Conservation (phyloP, 768 basidiomycete genomes). For the Mycena haematopus region DNA sequence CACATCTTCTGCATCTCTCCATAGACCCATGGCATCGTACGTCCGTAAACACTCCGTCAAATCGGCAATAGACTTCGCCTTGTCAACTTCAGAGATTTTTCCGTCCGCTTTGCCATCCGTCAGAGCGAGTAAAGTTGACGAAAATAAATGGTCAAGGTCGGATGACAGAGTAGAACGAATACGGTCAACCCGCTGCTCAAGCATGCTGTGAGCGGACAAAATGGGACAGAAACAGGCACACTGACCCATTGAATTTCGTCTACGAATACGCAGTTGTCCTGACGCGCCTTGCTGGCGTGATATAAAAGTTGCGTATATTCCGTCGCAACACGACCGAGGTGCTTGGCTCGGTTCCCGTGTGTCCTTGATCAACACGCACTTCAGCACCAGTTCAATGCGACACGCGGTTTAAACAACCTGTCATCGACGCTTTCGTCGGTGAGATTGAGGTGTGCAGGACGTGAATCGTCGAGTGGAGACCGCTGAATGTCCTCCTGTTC, state of each 20-base stretch:
- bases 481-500: constrained; percentile 47
- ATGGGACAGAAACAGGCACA: constrained; percentile 29
- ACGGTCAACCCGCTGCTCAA: constrained; percentile 71
- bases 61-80: constrained; percentile 65
- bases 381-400: constrained; percentile 1
- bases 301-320: constrained; percentile 95
- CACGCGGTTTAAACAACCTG: constrained; percentile 37
- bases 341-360: constrained; percentile 74
- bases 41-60: constrained; percentile 80
- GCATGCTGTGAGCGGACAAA: constrained; percentile 19
- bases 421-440: constrained; percentile 53
- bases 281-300: constrained; percentile 80
- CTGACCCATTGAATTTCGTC: constrained; percentile 86
- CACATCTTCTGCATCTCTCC: constrained; percentile 90
- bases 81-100: constrained; percentile 67
- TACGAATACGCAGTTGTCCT: constrained; percentile 80
- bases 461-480: constrained; percentile 42
- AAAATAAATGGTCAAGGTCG: constrained; percentile 86
- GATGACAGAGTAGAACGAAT: constrained; percentile 85
- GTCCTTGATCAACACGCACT: constrained; percentile 38
- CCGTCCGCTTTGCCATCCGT: constrained; percentile 54
- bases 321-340: constrained; percentile 81
- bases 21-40: constrained; percentile 81
- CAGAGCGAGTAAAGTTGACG: constrained; percentile 60
- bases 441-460: constrained; percentile 41